Evolutionary conservation across 2,329 filamentous ascomycete species (phyloP).

Genomic region (Colletotrichum endophyticum): DNA sequence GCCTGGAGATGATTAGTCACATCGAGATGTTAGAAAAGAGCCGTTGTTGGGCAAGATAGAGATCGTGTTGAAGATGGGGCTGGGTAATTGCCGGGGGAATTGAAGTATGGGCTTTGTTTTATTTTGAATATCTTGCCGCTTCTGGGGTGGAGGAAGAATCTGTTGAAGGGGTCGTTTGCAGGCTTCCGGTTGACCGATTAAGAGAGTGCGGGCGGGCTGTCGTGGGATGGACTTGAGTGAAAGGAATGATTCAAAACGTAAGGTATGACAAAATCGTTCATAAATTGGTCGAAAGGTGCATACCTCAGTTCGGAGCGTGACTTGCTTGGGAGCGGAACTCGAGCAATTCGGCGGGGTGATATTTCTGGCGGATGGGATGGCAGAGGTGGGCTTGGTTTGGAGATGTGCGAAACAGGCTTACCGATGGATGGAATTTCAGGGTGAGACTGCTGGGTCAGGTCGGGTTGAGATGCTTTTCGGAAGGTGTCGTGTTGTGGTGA

Average conservation of each 20-base stretch:
- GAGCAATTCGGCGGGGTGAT: neutral
- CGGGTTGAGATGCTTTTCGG: neutral
- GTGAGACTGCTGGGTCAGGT: neutral
- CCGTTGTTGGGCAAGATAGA: accelerated
- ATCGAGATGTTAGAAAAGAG: neutral
- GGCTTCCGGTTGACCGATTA: neutral
- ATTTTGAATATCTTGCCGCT: neutral
- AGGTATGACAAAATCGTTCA: neutral
- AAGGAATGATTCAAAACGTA: accelerated
- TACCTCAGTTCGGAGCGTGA: neutral
- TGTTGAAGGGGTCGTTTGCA: neutral
- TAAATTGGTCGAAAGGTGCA: neutral
- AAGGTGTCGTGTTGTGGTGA: neutral
- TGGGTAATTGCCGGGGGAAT: too few relatives aligned
- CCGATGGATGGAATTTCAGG: neutral
- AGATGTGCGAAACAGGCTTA: neutral
- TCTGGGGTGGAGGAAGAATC: neutral
- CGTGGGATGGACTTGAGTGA: neutral
- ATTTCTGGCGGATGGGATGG: neutral
- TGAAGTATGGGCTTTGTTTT: too few relatives aligned
- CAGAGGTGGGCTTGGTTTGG: neutral
- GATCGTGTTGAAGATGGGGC: too few relatives aligned
- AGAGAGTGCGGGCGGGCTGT: accelerated
- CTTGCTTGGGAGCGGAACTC: neutral
- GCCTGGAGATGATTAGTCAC: neutral